phyloP scores from a whole-genome alignment of 208 protist species.

The Leishmania major region DNA sequence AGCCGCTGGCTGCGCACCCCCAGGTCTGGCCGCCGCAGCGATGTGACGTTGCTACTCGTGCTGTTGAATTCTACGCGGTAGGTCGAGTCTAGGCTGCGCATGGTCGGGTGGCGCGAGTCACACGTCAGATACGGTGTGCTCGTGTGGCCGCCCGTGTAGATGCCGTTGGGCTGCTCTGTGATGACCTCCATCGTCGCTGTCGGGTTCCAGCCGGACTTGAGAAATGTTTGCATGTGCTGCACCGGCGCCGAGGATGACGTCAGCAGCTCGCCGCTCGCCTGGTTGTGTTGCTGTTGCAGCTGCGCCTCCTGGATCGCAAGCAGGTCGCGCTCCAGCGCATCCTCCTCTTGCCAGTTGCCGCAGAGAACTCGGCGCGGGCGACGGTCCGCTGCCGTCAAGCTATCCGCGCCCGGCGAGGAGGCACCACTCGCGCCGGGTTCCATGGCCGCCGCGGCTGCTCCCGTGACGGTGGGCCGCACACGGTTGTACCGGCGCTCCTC shows the following conservation, averaged over 20 bases:
- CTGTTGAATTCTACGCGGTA: constrained; percentile 75
- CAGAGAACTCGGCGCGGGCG: constrained; percentile 76
- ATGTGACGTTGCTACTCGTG: constrained; percentile 52
- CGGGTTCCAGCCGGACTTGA: constrained; percentile 26
- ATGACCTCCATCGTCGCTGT: constrained; percentile 68
- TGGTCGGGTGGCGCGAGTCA: constrained; percentile 50
- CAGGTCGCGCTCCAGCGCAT: constrained; percentile 75
- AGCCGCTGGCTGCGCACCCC: constrained; percentile 74
- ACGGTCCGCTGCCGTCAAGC: constrained; percentile 8
- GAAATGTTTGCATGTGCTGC: constrained; percentile 7
- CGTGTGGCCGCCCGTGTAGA: constrained; percentile 65
- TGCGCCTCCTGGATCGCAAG: constrained; percentile 44
- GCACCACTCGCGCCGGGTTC: neutral
- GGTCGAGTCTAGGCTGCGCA: constrained; percentile 60
- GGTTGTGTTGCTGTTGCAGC: constrained; percentile 19
- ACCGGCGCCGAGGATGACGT: constrained; percentile 14
- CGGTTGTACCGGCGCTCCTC: constrained; percentile 92
- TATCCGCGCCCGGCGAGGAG: neutral
- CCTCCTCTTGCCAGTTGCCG: constrained; percentile 90
- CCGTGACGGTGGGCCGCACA: constrained; percentile 43
- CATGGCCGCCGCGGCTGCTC: neutral
- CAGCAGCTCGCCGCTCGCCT: neutral
- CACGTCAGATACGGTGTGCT: constrained; percentile 80
- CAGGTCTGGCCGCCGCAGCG: constrained; percentile 53
- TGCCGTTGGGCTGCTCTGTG: constrained; percentile 36